Evolutionary conservation across 169 alveolate genomes (phyloP).

Genomic region (Plasmodium relictum): DNA sequence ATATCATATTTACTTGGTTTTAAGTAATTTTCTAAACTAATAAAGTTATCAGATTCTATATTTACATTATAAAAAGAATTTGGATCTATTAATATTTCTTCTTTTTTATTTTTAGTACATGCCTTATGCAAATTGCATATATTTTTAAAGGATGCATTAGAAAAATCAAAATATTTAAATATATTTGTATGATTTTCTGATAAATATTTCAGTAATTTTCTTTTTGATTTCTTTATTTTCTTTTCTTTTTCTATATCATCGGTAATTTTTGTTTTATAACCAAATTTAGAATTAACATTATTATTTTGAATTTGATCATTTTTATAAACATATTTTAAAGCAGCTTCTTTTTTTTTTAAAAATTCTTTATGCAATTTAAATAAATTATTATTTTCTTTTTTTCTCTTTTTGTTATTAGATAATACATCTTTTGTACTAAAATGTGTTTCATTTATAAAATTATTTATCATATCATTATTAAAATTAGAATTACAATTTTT

Average conservation of each 20-base stretch:
- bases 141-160: conserved; percentile 16
- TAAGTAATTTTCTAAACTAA: conserved; percentile 6
- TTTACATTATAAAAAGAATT: conserved; percentile 15
- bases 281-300: neutral
- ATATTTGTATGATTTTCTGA: conserved; percentile 27
- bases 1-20: neutral
- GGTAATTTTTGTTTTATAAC: conserved; percentile 15
- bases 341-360: conserved; percentile 49
- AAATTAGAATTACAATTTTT: neutral
- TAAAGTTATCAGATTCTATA: neutral
- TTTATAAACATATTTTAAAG: conserved; percentile 15
- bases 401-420: neutral
- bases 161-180: conserved; percentile 20
- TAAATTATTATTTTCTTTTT: conserved; percentile 2
- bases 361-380: conserved; percentile 43
- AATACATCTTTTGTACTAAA: neutral
- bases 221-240: conserved; percentile 30
- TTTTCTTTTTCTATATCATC: conserved; percentile 33
- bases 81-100: conserved; percentile 2
- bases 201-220: conserved; percentile 26
- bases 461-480: neutral
- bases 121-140: conserved; percentile 10
- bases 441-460: neutral
- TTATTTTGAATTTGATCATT: neutral
- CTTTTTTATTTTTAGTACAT: conserved; percentile 12